Evolutionary conservation across 371 early-diverging fungal species (phyloP).

Genomic region (Mortierella sp.): DNA sequence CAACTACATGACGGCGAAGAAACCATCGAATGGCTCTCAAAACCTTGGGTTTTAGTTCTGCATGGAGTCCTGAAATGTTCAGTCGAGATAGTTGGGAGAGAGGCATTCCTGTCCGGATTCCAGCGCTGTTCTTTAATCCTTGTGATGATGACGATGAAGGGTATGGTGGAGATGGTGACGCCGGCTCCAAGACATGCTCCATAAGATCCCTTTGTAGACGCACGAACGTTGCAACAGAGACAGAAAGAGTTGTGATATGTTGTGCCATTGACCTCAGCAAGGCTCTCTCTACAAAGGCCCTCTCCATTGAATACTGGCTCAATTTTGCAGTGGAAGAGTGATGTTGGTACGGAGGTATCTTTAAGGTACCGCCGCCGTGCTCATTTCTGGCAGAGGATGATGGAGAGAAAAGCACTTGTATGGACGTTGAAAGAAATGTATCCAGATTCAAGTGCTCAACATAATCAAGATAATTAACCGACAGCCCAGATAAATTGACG

Average conservation of each 20-base stretch:
- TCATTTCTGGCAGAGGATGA: conserved; percentile 1
- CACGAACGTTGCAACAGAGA: conserved; percentile 22
- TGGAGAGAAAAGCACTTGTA: conserved; percentile 19
- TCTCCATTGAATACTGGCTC: conserved; percentile 9
- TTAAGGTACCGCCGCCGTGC: not conserved
- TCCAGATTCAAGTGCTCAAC: conserved; percentile 32
- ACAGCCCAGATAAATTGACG: not conserved
- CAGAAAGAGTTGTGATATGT: conserved; percentile 25
- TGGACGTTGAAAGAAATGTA: conserved; percentile 12
- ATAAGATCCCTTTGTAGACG: conserved; percentile 26
- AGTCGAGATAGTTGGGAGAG: conserved; percentile 29
- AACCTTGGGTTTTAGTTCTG: conserved; percentile 15
- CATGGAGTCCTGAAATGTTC: conserved; percentile 25
- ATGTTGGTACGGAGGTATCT: not conserved
- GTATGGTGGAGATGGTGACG: not conserved
- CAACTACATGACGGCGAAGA: conserved; percentile 17
- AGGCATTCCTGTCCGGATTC: conserved; percentile 16
- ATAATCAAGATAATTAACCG: conserved; percentile 35
- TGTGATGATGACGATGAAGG: not conserved
- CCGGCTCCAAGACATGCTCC: conserved; percentile 4
- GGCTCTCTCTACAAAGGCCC: conserved; percentile 19
- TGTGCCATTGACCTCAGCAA: conserved; percentile 19
- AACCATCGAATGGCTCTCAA: conserved; percentile 24
- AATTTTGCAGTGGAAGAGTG: not conserved
- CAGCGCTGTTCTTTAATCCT: conserved; percentile 11